These are phyloP conservation scores for Phialophora expanda DNA, from an alignment of 2,329 filamentous ascomycete species.

Conservation along the genomic window DNA sequence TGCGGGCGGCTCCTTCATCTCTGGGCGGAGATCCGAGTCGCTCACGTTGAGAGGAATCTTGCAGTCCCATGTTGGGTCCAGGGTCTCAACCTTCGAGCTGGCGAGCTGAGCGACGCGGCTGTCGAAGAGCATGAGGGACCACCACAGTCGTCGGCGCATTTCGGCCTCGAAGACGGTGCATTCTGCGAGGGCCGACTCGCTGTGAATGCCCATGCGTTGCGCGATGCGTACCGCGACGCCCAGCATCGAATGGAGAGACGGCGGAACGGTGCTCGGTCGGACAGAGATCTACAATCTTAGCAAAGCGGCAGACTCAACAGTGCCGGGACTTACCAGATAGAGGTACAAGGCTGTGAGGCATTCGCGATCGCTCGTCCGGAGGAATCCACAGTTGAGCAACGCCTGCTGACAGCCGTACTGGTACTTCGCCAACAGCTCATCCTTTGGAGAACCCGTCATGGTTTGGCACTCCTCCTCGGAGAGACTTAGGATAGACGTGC, in stretches of 20 bases:
- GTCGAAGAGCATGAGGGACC: slow-evolving; percentile 54
- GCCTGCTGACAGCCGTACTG: slow-evolving; percentile 56
- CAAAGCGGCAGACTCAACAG: slow-evolving; percentile 45
- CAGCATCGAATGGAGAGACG: slow-evolving; percentile 52
- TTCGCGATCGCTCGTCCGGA: slow-evolving; percentile 50
- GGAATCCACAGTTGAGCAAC: slow-evolving; percentile 50
- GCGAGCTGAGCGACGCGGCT: slow-evolving; percentile 40
- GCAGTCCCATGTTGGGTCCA: slow-evolving; percentile 49
- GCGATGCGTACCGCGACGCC: slow-evolving; percentile 50
- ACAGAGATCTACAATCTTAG: slow-evolving; percentile 58
- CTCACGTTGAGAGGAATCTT: slow-evolving; percentile 50
- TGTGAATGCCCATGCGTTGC: slow-evolving; percentile 44
- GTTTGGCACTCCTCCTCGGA: slow-evolving; percentile 58
- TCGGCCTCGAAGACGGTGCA: slow-evolving; percentile 57
- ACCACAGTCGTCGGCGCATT: slow-evolving; percentile 48
- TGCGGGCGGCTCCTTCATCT: slow-evolving; percentile 46
- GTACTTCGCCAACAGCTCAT: slow-evolving; percentile 53
- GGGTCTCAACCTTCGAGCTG: slow-evolving; percentile 32
- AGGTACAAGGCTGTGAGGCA: slow-evolving; percentile 60
- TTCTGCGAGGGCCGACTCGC: slow-evolving; percentile 52
- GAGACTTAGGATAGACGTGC: slow-evolving; percentile 63
- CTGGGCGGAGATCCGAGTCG: slow-evolving; percentile 48
- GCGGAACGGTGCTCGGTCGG: slow-evolving; percentile 57
- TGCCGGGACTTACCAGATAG: slow-evolving; percentile 61
- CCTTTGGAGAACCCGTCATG: slow-evolving; percentile 50